Evolutionary conservation across 768 basidiomycete genomes (phyloP), one percentile per base, ranked within the genome.

Genomic region (Mycena vulgaris): DNA sequence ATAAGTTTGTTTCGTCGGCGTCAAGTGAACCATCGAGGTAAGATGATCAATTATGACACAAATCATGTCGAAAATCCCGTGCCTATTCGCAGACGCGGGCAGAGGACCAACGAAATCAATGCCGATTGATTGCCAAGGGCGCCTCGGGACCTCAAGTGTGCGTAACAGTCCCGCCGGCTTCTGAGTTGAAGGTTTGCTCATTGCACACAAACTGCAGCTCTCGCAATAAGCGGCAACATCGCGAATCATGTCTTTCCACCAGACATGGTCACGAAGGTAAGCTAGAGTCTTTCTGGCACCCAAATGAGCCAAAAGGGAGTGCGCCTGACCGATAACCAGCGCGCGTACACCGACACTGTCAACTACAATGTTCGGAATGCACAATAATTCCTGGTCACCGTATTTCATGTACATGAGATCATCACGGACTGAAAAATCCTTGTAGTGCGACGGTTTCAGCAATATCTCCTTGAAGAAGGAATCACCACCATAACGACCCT

Each of bases 271-370:
- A 13, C n/a, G 33, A 10, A 57, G 35, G 74, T 3, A 78, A 1
- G 69, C 57, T 27, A 61, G 63, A 57, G 81, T 83, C 55, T 83
- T 83, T 8, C 27, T 10, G 0, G 67, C 19, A 4, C 82, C 81
- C 0, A 83, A 62, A 52, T 83, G 83, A 0, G 81, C 83, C 3
- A 83, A 57, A 0, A 83, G 10, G 1, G 78, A 80, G 42, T 83
- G 82, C 0, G 80, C 81, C 10, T 82, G 81, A 0, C 58, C 58
- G 0, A 83, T 82, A 0, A 83, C 14, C 0, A 75, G 47, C 48
- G 80, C 82, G 0, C 75, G 48, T 0, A 77, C 27, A 0, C 49
- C 45, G 10, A 66, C 27, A 0, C 57, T 68, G 0, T 66, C 65
- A 1, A 74, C 28, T 11, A 17, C 0, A 17, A 75, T 39, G 37